Conservation (phyloP, 129 eudicot species). For the Artemisia argyi region DNA sequence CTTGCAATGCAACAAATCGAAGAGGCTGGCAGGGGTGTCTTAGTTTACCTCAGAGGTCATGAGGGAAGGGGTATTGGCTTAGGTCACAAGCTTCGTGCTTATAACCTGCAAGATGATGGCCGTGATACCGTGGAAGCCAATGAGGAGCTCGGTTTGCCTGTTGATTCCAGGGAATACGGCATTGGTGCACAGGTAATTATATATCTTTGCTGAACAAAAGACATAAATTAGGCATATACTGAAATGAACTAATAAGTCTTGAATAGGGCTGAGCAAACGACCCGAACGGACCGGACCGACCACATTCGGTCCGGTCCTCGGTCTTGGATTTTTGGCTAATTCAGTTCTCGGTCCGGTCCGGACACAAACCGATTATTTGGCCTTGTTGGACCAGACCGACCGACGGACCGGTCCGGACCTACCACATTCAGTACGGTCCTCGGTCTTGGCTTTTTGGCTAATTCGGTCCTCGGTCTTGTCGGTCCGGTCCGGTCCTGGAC, state of each 20-base stretch:
- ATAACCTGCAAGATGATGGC: conserved; percentile 94
- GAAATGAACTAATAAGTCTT: not conserved
- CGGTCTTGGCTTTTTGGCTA: no score
- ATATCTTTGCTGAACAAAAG: not conserved
- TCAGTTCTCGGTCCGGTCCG: no score
- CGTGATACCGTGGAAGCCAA: conserved; percentile 99
- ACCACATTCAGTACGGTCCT: no score
- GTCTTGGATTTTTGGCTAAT: no score
- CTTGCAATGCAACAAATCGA: conserved; percentile 74
- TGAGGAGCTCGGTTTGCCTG: conserved; percentile 92
- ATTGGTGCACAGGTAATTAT: conserved; percentile 59
- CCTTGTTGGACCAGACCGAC: no score
- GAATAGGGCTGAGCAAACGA: no score
- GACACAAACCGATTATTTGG: no score
- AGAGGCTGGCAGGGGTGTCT: conserved; percentile 54
- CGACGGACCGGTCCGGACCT: no score
- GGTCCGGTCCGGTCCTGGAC: no score
- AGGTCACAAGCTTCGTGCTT: conserved; percentile 98
- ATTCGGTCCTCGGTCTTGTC: no score
- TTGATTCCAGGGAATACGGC: conserved; percentile 79
- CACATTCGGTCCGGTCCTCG: no score
- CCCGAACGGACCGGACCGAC: no score
- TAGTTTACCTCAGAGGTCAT: conserved; percentile 65
- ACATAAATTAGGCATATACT: not conserved
- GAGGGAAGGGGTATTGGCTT: conserved; percentile 98